Conservation (phyloP, 2,329 filamentous ascomycete species). For the Pseudopithomyces maydicus region DNA sequence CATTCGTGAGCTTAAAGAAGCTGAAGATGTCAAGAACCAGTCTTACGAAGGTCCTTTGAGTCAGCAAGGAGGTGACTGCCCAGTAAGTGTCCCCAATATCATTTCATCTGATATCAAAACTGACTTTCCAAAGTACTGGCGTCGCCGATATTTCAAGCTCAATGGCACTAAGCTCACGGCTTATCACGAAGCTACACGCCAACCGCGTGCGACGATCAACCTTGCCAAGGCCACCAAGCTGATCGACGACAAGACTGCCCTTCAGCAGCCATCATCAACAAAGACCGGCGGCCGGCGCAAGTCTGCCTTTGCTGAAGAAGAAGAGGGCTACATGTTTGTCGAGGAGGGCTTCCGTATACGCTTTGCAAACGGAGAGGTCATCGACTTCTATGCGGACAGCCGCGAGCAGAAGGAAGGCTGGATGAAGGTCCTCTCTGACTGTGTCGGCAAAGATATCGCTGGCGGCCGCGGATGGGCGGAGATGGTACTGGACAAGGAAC, state of each 20-base stretch:
- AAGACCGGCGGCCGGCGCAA: constrained; percentile 81
- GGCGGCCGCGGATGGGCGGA: constrained; percentile 65
- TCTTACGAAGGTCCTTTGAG: constrained; percentile 89
- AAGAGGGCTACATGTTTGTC: constrained; percentile 99
- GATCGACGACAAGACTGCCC: constrained; percentile 85
- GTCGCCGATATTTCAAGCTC: constrained; percentile 95
- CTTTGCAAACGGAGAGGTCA: constrained; percentile 97
- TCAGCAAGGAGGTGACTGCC: constrained; percentile 97
- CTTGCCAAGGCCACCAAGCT: constrained; percentile 89
- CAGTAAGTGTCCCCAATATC: constrained; percentile 66
- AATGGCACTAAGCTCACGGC: constrained; percentile 89
- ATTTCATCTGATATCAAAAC: not conserved
- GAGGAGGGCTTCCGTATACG: constrained; percentile 98
- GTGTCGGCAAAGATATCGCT: constrained; percentile 62
- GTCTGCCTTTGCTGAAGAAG: constrained; percentile 95
- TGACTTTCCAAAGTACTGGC: constrained; percentile 76
- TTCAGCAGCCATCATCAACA: constrained; percentile 79
- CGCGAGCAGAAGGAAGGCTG: constrained; percentile 87
- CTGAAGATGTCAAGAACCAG: constrained; percentile 77
- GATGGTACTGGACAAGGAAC: constrained; percentile 59
- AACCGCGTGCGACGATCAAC: constrained; percentile 96
- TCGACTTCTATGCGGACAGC: constrained; percentile 96
- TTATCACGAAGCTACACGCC: constrained; percentile 92
- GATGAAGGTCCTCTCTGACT: constrained; percentile 86
- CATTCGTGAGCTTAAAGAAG: constrained; percentile 89